These are phyloP conservation scores for Ustilago nuda DNA, from an alignment of 1,284 basidiomycete genomes.

Conservation along the genomic window DNA sequence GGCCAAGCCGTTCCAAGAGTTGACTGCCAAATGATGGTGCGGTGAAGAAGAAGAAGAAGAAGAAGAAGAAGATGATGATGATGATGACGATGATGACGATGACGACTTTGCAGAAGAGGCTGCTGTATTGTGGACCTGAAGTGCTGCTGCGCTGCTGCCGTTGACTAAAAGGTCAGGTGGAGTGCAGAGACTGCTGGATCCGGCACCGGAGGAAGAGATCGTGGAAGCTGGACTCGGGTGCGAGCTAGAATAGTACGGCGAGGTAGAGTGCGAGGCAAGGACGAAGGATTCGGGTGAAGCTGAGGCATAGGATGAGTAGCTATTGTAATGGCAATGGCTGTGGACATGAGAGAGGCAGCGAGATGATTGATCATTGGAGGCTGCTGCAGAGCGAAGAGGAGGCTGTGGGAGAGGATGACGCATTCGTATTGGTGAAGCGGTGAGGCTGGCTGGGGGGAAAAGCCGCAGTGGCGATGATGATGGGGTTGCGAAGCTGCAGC, in stretches of 20 bases:
- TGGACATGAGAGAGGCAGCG: background rate
- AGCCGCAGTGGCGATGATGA: background rate
- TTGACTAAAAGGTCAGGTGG: conserved; percentile 59
- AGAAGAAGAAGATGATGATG: too few relatives aligned
- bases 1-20: conserved; percentile 36
- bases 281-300: conserved; percentile 13
- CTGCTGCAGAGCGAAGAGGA: conserved; percentile 1
- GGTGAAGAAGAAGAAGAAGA: too few relatives aligned
- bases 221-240: conserved; percentile 29
- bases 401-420: conserved; percentile 12
- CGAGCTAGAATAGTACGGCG: conserved; percentile 30
- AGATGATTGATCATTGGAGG: background rate
- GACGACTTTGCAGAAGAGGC: background rate
- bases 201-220: conserved; percentile 7
- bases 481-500: background rate
- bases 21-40: conserved; percentile 17
- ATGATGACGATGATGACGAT: too few relatives aligned
- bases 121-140: background rate
- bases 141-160: conserved; percentile 17
- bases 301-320: background rate
- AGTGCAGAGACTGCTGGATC: conserved; percentile 40
- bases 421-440: conserved; percentile 31
- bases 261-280: conserved; percentile 10
- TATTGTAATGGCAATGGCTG: background rate
- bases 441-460: background rate